Conservation (phyloP, 2,329 filamentous ascomycete species). For the Sarocladium strictum region DNA sequence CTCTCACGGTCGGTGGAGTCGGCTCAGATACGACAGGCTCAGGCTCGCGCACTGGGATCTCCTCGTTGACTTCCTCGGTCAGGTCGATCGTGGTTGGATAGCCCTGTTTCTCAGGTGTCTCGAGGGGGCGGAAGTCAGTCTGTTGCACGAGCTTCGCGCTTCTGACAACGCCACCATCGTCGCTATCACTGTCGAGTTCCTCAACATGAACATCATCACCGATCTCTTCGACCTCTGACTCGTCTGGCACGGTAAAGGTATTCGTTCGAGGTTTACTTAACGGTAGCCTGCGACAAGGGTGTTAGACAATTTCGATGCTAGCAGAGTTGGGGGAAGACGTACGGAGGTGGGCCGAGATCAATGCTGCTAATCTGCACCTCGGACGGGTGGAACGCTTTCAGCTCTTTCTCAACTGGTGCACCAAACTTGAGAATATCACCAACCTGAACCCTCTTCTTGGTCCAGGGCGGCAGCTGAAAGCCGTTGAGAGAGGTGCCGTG, state of each 20-base stretch:
- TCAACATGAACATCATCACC: background rate
- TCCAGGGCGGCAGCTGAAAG: conserved; percentile 15
- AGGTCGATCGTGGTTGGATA: background rate
- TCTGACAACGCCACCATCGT: background rate
- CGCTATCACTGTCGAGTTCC: background rate
- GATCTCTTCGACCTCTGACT: conserved; percentile 21
- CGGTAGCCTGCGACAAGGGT: conserved; percentile 20
- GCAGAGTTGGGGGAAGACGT: conserved; percentile 8
- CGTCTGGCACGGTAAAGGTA: conserved; percentile 38
- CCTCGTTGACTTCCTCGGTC: background rate
- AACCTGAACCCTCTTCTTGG: conserved; percentile 14
- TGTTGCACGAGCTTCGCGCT: background rate
- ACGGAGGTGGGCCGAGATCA: conserved; percentile 21
- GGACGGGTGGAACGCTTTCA: conserved; percentile 31
- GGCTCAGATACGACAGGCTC: background rate
- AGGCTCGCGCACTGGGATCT: background rate
- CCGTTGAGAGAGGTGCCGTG: conserved; percentile 47
- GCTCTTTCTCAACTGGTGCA: conserved; percentile 26
- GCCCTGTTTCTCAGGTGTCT: background rate
- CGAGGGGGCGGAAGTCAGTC: background rate
- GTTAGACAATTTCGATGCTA: too few relatives aligned
- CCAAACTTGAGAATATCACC: conserved; percentile 32
- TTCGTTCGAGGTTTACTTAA: conserved; percentile 15
- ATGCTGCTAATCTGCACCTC: conserved; percentile 26
- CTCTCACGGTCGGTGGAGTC: background rate